Evolutionary conservation across 169 alveolate genomes (phyloP).

Genomic region (Plasmodium yoelii): DNA sequence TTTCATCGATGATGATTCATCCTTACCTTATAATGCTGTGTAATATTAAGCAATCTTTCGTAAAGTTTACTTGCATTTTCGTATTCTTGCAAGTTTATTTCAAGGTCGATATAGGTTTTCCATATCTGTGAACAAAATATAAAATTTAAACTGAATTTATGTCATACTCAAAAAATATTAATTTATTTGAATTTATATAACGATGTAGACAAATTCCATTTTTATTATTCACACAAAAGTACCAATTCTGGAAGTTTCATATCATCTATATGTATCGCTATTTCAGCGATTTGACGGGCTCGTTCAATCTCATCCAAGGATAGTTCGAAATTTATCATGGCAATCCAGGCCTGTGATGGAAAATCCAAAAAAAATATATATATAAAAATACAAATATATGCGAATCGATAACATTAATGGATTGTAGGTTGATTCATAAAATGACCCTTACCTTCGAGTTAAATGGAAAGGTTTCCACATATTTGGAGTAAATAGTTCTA

Average conservation of each 20-base stretch:
- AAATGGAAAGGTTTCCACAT: constrained; percentile 92
- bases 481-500: constrained; percentile 93
- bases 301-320: constrained; percentile 92
- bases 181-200: background rate
- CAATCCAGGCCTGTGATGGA: constrained; percentile 88
- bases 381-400: background rate
- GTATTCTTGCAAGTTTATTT: constrained; percentile 80
- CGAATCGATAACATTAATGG: background rate
- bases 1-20: no score
- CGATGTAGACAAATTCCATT: background rate
- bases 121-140: constrained; percentile 78
- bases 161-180: background rate
- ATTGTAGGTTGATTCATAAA: background rate
- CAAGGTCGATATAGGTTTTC: constrained; percentile 88
- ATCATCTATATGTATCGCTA: constrained; percentile 88
- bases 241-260: constrained; percentile 94
- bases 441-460: constrained; percentile 83
- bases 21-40: constrained; percentile 92
- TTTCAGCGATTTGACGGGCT: constrained; percentile 91
- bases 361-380: background rate
- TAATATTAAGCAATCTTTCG: constrained; percentile 91
- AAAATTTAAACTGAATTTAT: background rate
- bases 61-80: constrained; percentile 91
- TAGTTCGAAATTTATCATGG: constrained; percentile 92
- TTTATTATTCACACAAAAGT: background rate